A percentile compares a stretch with the other conserved stretches of the same genome.
These are phyloP conservation scores for Heritiera littoralis DNA, from an alignment of 345 rosid genomes.

Conservation along the genomic window DNA sequence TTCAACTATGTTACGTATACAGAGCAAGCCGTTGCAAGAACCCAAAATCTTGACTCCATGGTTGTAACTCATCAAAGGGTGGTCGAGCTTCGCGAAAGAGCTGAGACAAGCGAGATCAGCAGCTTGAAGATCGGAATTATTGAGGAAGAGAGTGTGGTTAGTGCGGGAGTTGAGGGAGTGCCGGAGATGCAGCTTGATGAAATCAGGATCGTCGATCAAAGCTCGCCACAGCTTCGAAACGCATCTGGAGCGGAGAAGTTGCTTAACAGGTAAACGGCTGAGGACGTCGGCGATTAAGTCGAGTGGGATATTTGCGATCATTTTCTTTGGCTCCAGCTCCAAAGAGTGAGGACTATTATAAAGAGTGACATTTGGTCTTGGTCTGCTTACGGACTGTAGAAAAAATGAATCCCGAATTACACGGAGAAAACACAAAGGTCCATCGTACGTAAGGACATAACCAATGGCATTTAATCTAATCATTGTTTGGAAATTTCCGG, in stretches of 20 bases:
- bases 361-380: too few species aligned
- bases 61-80: constrained; percentile 43
- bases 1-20: constrained; percentile 45
- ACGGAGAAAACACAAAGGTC: background rate
- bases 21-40: constrained; percentile 53
- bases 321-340: background rate
- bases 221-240: constrained; percentile 43
- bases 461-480: background rate
- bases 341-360: background rate
- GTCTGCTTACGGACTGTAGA: too few species aligned
- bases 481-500: too few species aligned
- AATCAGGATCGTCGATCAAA: constrained; percentile 47
- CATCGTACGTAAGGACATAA: background rate
- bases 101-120: constrained; percentile 39
- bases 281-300: constrained; percentile 49
- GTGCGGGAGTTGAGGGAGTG: constrained; percentile 33
- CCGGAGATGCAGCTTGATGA: constrained; percentile 43
- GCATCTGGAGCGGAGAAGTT: constrained; percentile 39
- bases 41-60: constrained; percentile 53
- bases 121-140: constrained; percentile 38
- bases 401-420: background rate
- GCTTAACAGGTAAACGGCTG: constrained; percentile 42
- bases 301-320: constrained; percentile 44
- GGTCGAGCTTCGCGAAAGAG: constrained; percentile 33
- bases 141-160: constrained; percentile 41